Evolutionary conservation across 345 rosid genomes (phyloP), one percentile per base, ranked within the genome.

Genomic region (Arabidopsis suecica): DNA sequence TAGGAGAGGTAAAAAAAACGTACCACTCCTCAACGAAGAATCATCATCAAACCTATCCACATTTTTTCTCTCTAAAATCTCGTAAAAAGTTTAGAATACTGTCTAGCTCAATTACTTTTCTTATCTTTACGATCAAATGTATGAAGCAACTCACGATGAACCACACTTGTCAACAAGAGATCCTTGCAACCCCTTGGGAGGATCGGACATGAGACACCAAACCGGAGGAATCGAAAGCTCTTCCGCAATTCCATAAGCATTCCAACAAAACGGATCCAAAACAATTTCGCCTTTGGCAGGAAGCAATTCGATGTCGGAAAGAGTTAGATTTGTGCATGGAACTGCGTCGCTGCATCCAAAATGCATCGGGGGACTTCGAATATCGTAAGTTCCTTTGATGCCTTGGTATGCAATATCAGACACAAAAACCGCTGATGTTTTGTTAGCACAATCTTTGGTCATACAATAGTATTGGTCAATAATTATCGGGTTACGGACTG

Each of bases 381-480:
- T 74, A 23, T 95, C 91, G 72, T 95, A 95, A 8, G 99, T 91
- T 63, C 99, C 99, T 58, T 82, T 88, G 53, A 95, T 90, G 73
- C 91, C 87, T 78, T 86, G 80, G 59, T 95, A 92, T 1, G 64
- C 6, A 59, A 95, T 81, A 80, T 90, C 91, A 3, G 93, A 87
- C 22, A 95, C 88, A 18, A 68, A 79, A 34, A 91, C 97, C 0
- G 93, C 97, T 1, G 91, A 83, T 14, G 97, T 92, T 69, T 88
- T 89, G 84, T 92, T 95, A 44, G 78, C 51, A 83, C 97, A 95
- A n/a, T 59, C 84, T 79, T 86, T 90, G 53, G 83, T 73, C 44
- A 88, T 82, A 83, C 99, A 93, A 77, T 93, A 96, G 84, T 82
- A 93, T 59, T 96, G 99, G 73, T 96, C 94, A 10, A 96, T 87